These are phyloP conservation scores for Calonectria pauciramosa DNA, from an alignment of 2,329 filamentous ascomycete species.

Conservation along the genomic window DNA sequence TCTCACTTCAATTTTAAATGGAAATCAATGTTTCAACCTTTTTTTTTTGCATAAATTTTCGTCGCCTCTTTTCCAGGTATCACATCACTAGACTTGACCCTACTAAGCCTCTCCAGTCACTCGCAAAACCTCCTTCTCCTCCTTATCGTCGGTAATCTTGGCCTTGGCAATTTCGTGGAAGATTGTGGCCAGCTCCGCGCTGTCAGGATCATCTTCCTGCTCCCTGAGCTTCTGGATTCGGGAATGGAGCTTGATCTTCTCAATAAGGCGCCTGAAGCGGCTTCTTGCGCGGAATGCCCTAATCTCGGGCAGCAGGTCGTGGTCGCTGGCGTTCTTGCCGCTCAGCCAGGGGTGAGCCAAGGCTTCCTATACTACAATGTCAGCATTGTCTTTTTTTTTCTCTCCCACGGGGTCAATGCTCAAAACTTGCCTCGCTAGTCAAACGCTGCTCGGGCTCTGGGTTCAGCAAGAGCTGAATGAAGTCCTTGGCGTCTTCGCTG, in stretches of 20 bases:
- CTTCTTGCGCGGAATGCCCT: constrained; percentile 93
- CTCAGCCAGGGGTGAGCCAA: constrained; percentile 90
- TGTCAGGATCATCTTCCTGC: constrained; percentile 86
- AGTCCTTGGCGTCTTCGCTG: constrained; percentile 93
- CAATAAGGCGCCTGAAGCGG: constrained; percentile 91
- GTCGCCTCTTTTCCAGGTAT: too few species aligned
- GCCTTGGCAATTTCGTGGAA: constrained; percentile 95
- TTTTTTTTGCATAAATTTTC: too few species aligned
- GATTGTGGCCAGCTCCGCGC: constrained; percentile 73
- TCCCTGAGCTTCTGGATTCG: constrained; percentile 95
- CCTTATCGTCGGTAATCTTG: constrained; percentile 85
- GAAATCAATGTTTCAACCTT: too few species aligned
- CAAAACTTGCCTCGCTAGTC: constrained; percentile 75
- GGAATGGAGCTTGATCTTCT: constrained; percentile 95
- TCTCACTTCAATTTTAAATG: too few species aligned
- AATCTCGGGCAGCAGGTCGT: constrained; percentile 97
- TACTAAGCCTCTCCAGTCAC: constrained; percentile 71
- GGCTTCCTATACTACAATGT: constrained; percentile 69
- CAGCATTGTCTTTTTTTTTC: too few species aligned
- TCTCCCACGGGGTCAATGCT: background rate
- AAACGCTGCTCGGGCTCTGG: constrained; percentile 82
- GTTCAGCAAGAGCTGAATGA: constrained; percentile 86
- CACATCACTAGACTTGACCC: constrained; percentile 59
- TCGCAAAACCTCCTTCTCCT: constrained; percentile 82
- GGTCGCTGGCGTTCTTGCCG: constrained; percentile 91